Percentiles rank a stretch among this genome's conserved stretches.
phyloP scores from a whole-genome alignment of 106 monocot species.

The Acorus calamus region DNA sequence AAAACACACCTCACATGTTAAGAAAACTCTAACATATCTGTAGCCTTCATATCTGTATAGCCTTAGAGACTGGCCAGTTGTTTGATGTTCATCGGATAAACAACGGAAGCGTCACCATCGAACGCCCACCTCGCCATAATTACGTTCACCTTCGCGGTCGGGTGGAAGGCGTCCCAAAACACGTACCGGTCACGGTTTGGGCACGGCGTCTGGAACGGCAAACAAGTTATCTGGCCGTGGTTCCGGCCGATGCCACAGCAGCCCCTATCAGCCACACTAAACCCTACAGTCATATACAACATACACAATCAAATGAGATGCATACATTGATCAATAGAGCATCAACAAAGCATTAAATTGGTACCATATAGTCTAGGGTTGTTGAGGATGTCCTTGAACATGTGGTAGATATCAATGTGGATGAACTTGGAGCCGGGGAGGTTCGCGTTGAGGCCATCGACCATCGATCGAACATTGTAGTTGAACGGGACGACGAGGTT shows the following conservation, averaged over 20 bases:
- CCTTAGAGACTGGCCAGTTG: conserved; percentile 37
- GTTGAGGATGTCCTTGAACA: conserved; percentile 54
- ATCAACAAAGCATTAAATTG: neutral
- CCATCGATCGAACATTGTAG: conserved; percentile 48
- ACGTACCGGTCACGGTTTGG: conserved; percentile 47
- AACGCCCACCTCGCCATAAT: conserved; percentile 49
- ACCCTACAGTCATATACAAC: conserved; percentile 27
- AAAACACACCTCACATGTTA: too few species aligned
- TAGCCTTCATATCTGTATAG: too few species aligned
- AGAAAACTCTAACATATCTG: too few species aligned
- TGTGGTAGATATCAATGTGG: conserved; percentile 48
- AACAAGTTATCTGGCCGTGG: conserved; percentile 72
- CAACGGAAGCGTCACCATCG: conserved; percentile 21
- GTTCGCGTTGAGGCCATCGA: conserved; percentile 53
- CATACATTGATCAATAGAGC: neutral
- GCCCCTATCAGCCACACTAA: conserved; percentile 52
- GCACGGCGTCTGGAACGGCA: conserved; percentile 65
- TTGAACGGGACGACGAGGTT: conserved; percentile 70
- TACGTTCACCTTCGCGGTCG: conserved; percentile 56
- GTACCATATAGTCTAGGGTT: conserved; percentile 50
- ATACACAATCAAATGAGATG: neutral
- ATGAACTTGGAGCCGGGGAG: conserved; percentile 60
- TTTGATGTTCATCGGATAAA: conserved; percentile 62
- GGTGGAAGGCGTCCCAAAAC: conserved; percentile 94
- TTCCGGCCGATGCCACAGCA: conserved; percentile 88